Evolutionary conservation across 164 flowering plant species (phyloP), one percentile per base, ranked within the genome.

Genomic region (Pachysandra terminalis): DNA sequence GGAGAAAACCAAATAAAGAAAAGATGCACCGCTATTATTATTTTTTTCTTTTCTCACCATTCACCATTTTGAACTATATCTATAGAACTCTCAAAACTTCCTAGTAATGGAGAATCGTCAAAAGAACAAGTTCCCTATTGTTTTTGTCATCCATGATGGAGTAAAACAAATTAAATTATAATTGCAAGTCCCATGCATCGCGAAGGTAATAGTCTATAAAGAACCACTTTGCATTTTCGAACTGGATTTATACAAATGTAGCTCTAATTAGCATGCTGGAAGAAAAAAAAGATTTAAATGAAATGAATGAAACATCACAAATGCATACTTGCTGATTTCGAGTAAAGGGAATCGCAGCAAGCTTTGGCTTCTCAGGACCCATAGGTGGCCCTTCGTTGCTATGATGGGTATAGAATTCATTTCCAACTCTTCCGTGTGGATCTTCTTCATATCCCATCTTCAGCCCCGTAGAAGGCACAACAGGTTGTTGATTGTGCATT

Each of bases 301-400:
- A 53, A 53, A 24, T 10, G 9, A 41, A 55, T 23, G 24, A 48
- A n/a, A 57, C 37, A 10, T 14, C 14, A 37, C 14, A 32, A 27
- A 56, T 63, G 71, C 24, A 45, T 75, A 85, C 95, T 91, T 82
- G 90, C 28, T 75, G 89, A 74, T 81, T 84, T 69, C 82, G 85
- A 17, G 73, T 61, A 64, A 74, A 64, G 6, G 96, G 87, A 48
- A 87, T 64, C 14, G 81, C 65, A 7, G 91, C 81, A 73, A 84
- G 86, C 70, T 80, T 83, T 32, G 89, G 96, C 68, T 81, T 88
- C 55, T 79, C 87, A 28, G 80, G 70, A 71, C 67, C 68, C 75
- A 74, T 59, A 24, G 56, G 26, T 37, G 80, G 83, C 26, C 71
- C 82, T 56, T 82, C 94, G 62, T 77, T 79, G 59, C 73, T 76